These are phyloP conservation scores for Fusarium pseudograminearum DNA, from an alignment of 2,329 filamentous ascomycete genomes.

Conservation along the genomic window DNA sequence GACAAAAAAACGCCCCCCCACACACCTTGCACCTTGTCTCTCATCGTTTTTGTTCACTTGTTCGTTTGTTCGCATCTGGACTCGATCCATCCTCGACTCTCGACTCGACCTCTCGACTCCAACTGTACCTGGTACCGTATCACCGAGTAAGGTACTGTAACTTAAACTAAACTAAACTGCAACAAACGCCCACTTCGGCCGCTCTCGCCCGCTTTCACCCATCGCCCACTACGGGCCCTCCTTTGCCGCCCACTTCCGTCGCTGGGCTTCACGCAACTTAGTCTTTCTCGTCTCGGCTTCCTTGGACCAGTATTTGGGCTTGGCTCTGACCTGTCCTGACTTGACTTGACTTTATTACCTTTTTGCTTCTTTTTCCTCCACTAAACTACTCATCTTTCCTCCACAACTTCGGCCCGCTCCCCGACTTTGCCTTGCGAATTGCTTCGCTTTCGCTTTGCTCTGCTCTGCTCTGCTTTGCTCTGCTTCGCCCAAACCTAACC, in stretches of 20 bases:
- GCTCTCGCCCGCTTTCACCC: constrained; percentile 42
- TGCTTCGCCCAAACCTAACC: constrained; percentile 38
- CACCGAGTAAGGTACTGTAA: background rate
- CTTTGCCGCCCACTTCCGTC: constrained; percentile 48
- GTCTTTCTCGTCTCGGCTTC: constrained; percentile 28
- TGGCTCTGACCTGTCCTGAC: background rate
- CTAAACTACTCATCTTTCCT: constrained; percentile 13
- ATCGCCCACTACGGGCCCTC: constrained; percentile 44
- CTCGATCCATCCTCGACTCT: background rate
- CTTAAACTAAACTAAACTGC: constrained; percentile 7
- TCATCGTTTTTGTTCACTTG: background rate
- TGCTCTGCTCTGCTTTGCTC: constrained; percentile 11
- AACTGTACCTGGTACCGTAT: background rate
- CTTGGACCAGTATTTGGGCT: constrained; percentile 4
- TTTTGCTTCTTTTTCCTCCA: constrained; percentile 16
- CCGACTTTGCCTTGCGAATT: constrained; percentile 35
- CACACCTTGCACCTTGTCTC: background rate
- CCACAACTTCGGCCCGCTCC: constrained; percentile 36
- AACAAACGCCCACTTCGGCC: constrained; percentile 43
- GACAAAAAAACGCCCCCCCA: background rate
- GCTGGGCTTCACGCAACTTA: constrained; percentile 40
- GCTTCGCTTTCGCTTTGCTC: constrained; percentile 19
- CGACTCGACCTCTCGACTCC: background rate
- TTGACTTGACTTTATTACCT: constrained; percentile 21
- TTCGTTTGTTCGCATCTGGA: background rate